Evolutionary conservation across 805 yeast genomes (phyloP), one percentile per base, ranked within the genome.

Genomic region (Metschnikowia santaceciliae): DNA sequence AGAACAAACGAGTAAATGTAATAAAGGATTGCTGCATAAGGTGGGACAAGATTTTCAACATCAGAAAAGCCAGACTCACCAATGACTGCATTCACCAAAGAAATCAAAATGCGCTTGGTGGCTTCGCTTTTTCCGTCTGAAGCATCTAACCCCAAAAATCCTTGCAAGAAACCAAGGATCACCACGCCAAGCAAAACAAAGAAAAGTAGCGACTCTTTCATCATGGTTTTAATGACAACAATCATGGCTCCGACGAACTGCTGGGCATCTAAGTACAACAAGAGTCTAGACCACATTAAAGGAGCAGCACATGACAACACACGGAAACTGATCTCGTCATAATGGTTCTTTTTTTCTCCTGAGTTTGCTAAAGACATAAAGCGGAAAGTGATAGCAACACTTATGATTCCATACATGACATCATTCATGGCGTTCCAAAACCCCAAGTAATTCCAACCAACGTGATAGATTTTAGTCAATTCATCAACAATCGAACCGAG

Each of bases 161-260:
- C 96, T 64, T 90, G 96, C 49, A 88, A 70, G 68, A 90, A 90
- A 0, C 96, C 96, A 45, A 86, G 64, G 54, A 86, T 82, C 35
- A 90, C 83, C 51, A 89, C 79, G 7, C 78, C 70, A 49, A 90
- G 72, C 56, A 90, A 70, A 42, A 88, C 86, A 63, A 90, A 90
- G 71, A 90, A 90, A 13, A 89, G 76, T n/a, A 88, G 65, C 1
- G 94, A 85, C 66, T 90, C 96, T 59, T 85, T 83, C 88, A 90
- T 84, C 89, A 90, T 86, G 51, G 84, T 84, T 61, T 88, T 88
- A 46, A 88, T 71, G 4, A 90, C 92, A 30, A 90, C 92, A 55
- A 90, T 79, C 90, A 90, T 86, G 2, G 90, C 88, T 38, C 97
- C 97, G 45, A 89, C 88, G 66, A 90, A 89, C 58, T 80, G 79